Evolutionary conservation across 352 stramenopile genomes (phyloP), one percentile per base, ranked within the genome.

Genomic region (Phytophthora fragariaefolia): DNA sequence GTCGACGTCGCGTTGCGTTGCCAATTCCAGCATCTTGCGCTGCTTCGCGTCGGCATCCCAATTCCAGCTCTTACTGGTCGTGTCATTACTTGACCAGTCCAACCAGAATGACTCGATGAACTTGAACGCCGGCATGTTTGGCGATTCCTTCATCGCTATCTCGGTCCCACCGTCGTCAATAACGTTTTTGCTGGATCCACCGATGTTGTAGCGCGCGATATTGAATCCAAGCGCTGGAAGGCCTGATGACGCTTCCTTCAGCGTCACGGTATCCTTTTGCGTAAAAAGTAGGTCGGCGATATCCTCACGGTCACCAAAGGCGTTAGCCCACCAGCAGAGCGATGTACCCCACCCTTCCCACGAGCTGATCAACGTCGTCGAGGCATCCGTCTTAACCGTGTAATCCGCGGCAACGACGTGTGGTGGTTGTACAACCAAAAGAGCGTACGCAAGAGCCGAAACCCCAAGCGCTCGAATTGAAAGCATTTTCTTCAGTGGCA

Each of bases 311-410:
- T 80, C 57, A 8, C 73, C 79, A 46, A 84, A 84, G 13, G 72
- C 77, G 56, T 88, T 88, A 34, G 79, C 72, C 68, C 76, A 88
- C 77, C 75, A 88, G 56, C 63, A 77, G 50, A 88, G 75, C 40
- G 80, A 85, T 12, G 80, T 85, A 18, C 80, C 77, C 70, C 73
- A 88, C 42, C 77, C 77, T 72, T 86, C 75, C 80, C 77, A 86
- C 3, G 54, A 36, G 13, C 38, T 47, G 18, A 71, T 34, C 9
- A 74, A 24, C 22, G 70, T 69, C n/a, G 59, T 63, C 30, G 57
- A 22, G 8, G 64, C 27, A 55, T 67, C 58, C 15, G 51, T 40
- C 27, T 68, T 67, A n/a, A 72, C 57, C 2, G 51, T 59, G 46
- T 63, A 69, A 18, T 69, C 58, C 10, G 42, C 65, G 5, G 58